Conservation (phyloP, 768 basidiomycete genomes). For the Gymnopilus junonius region DNA sequence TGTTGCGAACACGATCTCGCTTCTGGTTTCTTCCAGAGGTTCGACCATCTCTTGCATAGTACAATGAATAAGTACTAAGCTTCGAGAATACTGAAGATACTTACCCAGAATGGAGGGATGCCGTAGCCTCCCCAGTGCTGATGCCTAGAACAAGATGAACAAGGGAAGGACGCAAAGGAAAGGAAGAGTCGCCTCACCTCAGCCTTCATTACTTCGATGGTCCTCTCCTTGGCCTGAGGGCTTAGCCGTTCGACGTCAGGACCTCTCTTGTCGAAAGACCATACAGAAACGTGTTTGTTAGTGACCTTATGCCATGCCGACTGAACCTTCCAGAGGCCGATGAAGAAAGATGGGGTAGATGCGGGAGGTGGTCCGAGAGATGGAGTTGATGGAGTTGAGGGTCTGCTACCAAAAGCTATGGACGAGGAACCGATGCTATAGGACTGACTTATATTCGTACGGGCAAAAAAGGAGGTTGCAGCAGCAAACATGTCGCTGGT, state of each 20-base stretch:
- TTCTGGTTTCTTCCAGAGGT: constrained; percentile 91
- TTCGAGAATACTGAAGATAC: background rate
- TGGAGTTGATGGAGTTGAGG: constrained; percentile 45
- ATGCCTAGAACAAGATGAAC: constrained; percentile 53
- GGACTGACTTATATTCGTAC: constrained; percentile 80
- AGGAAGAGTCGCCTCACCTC: constrained; percentile 61
- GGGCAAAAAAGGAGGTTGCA: constrained; percentile 81
- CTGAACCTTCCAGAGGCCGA: constrained; percentile 91
- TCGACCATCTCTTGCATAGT: constrained; percentile 86
- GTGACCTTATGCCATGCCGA: constrained; percentile 88
- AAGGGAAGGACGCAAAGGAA: background rate
- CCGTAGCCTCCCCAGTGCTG: constrained; percentile 80
- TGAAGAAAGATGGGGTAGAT: constrained; percentile 57
- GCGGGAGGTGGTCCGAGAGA: constrained; percentile 42
- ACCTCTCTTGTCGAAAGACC: constrained; percentile 86
- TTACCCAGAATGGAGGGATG: constrained; percentile 93
- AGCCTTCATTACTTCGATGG: constrained; percentile 84
- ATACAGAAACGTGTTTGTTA: constrained; percentile 88
- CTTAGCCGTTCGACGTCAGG: constrained; percentile 75
- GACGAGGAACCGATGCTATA: constrained; percentile 64
- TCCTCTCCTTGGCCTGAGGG: constrained; percentile 67
- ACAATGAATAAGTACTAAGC: constrained; percentile 10
- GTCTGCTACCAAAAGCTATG: constrained; percentile 36
- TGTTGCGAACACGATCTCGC: constrained; percentile 90
- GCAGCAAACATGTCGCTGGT: constrained; percentile 68